These are phyloP conservation scores for Fusarium sp. DNA, from an alignment of 2,329 filamentous ascomycete genomes.

Conservation along the genomic window DNA sequence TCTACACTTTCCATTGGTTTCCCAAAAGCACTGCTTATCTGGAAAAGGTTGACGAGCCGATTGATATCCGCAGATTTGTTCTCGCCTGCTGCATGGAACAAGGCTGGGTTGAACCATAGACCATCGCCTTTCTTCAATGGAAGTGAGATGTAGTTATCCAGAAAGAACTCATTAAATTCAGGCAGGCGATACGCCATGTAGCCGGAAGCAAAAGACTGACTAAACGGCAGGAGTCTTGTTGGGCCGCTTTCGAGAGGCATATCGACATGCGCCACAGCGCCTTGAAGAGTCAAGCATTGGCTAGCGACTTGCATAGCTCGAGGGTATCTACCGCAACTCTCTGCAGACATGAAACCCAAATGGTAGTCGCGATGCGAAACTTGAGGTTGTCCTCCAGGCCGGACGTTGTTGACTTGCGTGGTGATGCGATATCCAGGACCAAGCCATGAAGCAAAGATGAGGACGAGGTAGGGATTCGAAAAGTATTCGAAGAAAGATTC, in stretches of 20 bases:
- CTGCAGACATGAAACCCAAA: slow-evolving; percentile 69
- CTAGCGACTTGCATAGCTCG: slow-evolving; percentile 64
- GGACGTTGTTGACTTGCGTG: slow-evolving; percentile 71
- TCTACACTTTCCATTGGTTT: slow-evolving; percentile 73
- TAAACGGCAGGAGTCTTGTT: slow-evolving; percentile 70
- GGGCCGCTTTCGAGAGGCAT: slow-evolving; percentile 70
- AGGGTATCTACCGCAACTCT: slow-evolving; percentile 60
- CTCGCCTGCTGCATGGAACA: slow-evolving; percentile 72
- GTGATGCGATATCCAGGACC: slow-evolving; percentile 71
- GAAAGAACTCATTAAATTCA: slow-evolving; percentile 67
- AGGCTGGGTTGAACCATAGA: slow-evolving; percentile 72
- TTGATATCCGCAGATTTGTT: slow-evolving; percentile 62
- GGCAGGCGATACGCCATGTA: slow-evolving; percentile 67
- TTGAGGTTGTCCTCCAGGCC: slow-evolving; percentile 68
- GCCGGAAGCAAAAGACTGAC: slow-evolving; percentile 66
- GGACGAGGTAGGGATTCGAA: slow-evolving; percentile 67
- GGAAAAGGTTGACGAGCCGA: slow-evolving; percentile 70
- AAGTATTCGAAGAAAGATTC: slow-evolving; percentile 67
- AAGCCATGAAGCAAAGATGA: slow-evolving; percentile 67
- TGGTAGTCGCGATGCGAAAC: slow-evolving; percentile 72
- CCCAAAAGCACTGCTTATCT: slow-evolving; percentile 71
- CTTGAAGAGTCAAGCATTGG: slow-evolving; percentile 71
- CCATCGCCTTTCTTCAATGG: slow-evolving; percentile 68
- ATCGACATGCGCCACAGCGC: slow-evolving; percentile 70
- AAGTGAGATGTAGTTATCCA: slow-evolving; percentile 63